Percentiles rank a stretch among this genome's conserved stretches.
These are phyloP conservation scores for Pochonia chlamydosporia DNA, from an alignment of 2,329 filamentous ascomycete species.

Conservation along the genomic window DNA sequence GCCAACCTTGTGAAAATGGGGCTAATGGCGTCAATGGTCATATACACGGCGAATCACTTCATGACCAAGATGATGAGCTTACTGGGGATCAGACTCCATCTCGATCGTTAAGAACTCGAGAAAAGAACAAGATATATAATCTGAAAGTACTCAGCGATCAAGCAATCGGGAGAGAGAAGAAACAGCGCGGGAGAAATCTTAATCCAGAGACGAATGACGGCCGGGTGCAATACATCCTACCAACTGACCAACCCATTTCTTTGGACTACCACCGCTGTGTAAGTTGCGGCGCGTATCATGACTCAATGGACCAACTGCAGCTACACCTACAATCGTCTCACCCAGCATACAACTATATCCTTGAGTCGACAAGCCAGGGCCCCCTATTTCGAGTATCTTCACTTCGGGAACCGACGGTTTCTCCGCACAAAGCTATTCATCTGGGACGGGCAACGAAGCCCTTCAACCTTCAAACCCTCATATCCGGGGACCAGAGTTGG, in stretches of 20 bases:
- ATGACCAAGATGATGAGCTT: slow-evolving; percentile 38
- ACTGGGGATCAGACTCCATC: slow-evolving; percentile 46
- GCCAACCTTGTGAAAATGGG: slow-evolving; percentile 13
- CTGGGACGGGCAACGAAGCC: slow-evolving; percentile 35
- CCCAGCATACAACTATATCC: slow-evolving; percentile 37
- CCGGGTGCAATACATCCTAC: slow-evolving; percentile 40
- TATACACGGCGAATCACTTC: slow-evolving; percentile 20
- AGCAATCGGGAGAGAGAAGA: slow-evolving; percentile 47
- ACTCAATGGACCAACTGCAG: slow-evolving; percentile 41
- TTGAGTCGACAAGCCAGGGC: slow-evolving; percentile 29
- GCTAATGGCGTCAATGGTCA: slow-evolving; percentile 15
- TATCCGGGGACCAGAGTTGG: slow-evolving; percentile 42
- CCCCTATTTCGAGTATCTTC: slow-evolving; percentile 34
- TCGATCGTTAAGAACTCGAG: slow-evolving; percentile 43
- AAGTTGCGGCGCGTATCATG: slow-evolving; percentile 41
- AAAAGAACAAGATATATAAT: slow-evolving; percentile 49
- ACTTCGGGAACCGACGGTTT: slow-evolving; percentile 19
- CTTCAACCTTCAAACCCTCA: slow-evolving; percentile 38
- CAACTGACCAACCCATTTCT: slow-evolving; percentile 36
- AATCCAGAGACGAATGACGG: slow-evolving; percentile 28
- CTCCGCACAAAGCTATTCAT: slow-evolving; percentile 33
- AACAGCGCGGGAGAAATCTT: slow-evolving; percentile 26
- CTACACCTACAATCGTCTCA: slow-evolving; percentile 42
- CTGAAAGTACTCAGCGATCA: slow-evolving; percentile 53
- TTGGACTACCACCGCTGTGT: slow-evolving; percentile 47